Conservation (phyloP, 805 yeast genomes). For the Teunomyces gatunensis region DNA sequence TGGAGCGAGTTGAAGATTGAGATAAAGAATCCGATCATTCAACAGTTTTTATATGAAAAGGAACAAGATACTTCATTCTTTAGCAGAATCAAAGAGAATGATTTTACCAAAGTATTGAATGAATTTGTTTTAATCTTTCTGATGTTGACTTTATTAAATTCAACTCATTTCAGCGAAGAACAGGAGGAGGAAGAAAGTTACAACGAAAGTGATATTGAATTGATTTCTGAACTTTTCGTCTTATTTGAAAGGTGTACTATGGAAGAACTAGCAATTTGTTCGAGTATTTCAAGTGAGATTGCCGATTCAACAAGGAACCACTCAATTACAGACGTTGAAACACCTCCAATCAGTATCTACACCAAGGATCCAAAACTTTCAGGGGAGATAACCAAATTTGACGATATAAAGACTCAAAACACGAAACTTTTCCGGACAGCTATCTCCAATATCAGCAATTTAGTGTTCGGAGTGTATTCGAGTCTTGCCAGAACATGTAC, state of each 20-base stretch:
- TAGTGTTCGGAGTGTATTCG: background rate
- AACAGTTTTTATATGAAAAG: background rate
- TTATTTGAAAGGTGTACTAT: slow-evolving; percentile 49
- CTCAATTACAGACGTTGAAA: slow-evolving; percentile 24
- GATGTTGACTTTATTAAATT: background rate
- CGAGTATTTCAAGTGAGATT: slow-evolving; percentile 45
- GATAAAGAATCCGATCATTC: background rate
- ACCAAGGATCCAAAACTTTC: slow-evolving; percentile 30
- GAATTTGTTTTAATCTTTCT: background rate
- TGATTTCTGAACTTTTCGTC: slow-evolving; percentile 29
- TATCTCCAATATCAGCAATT: background rate
- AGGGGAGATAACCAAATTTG: background rate
- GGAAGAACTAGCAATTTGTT: slow-evolving; percentile 57
- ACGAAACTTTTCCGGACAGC: background rate
- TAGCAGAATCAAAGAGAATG: background rate
- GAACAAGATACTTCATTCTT: background rate
- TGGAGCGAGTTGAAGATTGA: background rate
- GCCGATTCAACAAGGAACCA: slow-evolving; percentile 42
- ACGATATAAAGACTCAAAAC: background rate
- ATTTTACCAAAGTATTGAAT: background rate
- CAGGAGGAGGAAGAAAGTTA: slow-evolving; percentile 40
- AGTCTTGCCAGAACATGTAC: background rate
- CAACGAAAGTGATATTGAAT: slow-evolving; percentile 37
- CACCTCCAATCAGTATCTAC: slow-evolving; percentile 43
- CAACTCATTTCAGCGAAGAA: background rate